Conservation (phyloP, 441 rosid genomes). For the Pelargonium australe region DNA sequence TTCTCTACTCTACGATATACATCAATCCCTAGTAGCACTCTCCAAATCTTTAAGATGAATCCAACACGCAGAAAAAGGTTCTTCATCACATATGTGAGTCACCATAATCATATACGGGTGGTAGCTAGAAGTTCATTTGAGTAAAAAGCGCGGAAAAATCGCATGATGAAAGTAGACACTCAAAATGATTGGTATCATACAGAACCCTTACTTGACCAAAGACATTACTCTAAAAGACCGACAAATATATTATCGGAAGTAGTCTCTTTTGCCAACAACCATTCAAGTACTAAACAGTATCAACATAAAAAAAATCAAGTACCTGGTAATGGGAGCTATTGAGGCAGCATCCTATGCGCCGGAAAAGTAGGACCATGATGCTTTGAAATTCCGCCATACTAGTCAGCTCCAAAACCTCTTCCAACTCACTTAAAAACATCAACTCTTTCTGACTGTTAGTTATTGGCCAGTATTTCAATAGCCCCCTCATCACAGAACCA, state of each 20-base stretch:
- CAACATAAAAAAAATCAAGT: slow-evolving; percentile 7
- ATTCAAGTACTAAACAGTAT: not conserved
- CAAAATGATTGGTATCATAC: not conserved
- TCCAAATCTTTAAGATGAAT: slow-evolving; percentile 1
- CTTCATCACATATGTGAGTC: not conserved
- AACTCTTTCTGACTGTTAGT: slow-evolving; percentile 76
- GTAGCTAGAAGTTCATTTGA: not conserved
- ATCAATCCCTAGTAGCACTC: not conserved
- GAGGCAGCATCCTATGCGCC: slow-evolving; percentile 57
- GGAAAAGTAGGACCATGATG: slow-evolving; percentile 55
- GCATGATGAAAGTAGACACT: not conserved
- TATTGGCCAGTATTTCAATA: slow-evolving; percentile 70
- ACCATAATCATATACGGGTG: not conserved
- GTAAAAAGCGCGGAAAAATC: not conserved
- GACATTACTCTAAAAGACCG: not conserved
- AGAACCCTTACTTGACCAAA: slow-evolving; percentile 7
- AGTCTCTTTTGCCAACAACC: slow-evolving; percentile 3
- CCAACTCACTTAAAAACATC: slow-evolving; percentile 75
- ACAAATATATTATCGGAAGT: not conserved
- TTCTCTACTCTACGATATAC: not conserved
- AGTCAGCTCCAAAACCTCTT: slow-evolving; percentile 66
- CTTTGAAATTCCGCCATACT: slow-evolving; percentile 53
- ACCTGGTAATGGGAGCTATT: slow-evolving; percentile 75
- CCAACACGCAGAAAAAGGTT: no score
- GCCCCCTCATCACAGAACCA: slow-evolving; percentile 47